Evolutionary conservation across 805 yeast species (phyloP), one percentile per base, ranked within the genome.

Genomic region (Candida manassasensis): DNA sequence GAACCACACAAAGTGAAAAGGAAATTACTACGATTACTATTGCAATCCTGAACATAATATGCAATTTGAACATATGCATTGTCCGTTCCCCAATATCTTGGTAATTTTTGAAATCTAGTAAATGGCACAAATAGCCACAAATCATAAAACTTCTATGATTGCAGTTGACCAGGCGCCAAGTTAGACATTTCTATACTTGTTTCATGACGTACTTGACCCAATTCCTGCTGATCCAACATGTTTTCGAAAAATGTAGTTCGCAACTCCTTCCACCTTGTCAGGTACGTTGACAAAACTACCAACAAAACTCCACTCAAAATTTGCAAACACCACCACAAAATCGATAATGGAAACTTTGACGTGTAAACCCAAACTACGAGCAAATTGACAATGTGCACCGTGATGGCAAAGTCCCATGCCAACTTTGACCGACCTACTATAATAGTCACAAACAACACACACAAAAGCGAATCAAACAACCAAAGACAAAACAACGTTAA

Each of bases 381-480:
- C 16, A 90, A 58, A 59, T 90, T 82, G 34, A 93, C 73, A 15
- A 83, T 77, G 57, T 93, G 96, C 11, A 90, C 77, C 0, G 98
- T 93, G n/a, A 90, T 53, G 8, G 96, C 96, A 63, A 93, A 90
- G 60, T 90, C 98, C 84, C 96, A 84, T 0, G 97, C 97, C 33
- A 90, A 64, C 56, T 90, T 93, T 27, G 95, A 84, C 38, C 97
- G 69, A 0, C 97, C 96, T 9, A 90, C 96, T 18, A 90, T 79
- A 2, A 89, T 60, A 1, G 95, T 86, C 52, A 90, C 79, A 52
- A 86, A 87, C 8, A 86, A 57, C 1, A 88, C 96, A 46, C 95
- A 82, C 27, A 93, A 64, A 29, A 93, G 68, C 0, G 96, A 71
- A 54, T 84, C 95, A 33, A 87, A 57, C 11, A 90, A 63, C 97